Base-by-base conservation (phyloP, 495 filamentous ascomycete species). In the Cercophora newfieldiana region DNA sequence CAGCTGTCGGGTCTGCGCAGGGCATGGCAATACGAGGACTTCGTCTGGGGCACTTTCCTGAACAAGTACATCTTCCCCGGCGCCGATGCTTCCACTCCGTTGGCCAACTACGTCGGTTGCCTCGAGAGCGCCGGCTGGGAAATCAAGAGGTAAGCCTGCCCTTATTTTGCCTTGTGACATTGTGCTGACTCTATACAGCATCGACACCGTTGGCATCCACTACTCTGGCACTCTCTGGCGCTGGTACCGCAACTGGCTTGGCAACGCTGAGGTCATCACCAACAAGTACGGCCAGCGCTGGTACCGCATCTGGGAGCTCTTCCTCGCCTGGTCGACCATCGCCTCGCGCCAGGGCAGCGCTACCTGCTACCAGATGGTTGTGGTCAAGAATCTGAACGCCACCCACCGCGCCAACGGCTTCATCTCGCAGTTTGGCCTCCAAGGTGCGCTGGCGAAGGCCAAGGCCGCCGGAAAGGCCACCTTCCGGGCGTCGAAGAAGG, bases 171-270 rank as follows among this genome's bases (percentile, higher is more conserved):
- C 37, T 14, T 14, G 37, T n/a, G n/a, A n/a, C 12, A 44, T 16
- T 16, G 10, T 14, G 18, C 37, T 44, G 18, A 44, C 37, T 14
- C 10, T 14, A 14, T 16, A 2, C 37, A 44, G 77, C 48, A 74
- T 94, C 69, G 92, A 97, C 74, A 97, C 92, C 57, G 87, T 97
- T 70, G 94, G 93, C 71, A 93, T 99, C 48, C 95, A 99, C 82
- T 99, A 99, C 80, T 96, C 92, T 37, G 93, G 94, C 59, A 99
- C 95, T 33, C 81, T 99, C 51, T 99, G 95, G 95, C 88, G 92
- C 74, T 99, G 95, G 95, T 99, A 99, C 83, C 85, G 95, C 69
- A 99, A 99, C 85, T 99, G 95, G 95, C 84, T 98, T 77, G 95
- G 85, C 76, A 99, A 98, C 85, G 85, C 86, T 65, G 94, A 97